Evolutionary conservation across 2,329 filamentous ascomycete species (phyloP), one percentile per base, ranked within the genome.

Genomic region (Incumbomyces delicatus): DNA sequence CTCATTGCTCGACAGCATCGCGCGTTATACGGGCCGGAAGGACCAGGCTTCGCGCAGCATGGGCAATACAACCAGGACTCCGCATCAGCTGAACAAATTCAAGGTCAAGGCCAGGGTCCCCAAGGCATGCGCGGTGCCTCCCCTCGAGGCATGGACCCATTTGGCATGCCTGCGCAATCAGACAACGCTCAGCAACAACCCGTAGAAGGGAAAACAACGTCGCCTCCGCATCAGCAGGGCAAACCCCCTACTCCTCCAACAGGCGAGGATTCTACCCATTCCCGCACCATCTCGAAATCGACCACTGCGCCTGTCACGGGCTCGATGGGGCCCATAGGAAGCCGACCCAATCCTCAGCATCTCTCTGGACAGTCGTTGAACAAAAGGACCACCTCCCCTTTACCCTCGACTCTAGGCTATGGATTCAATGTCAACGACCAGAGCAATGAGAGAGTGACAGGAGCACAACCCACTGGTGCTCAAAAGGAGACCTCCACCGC

Each of bases 1-100:
- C 76, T 96, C 66, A 94, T 96, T 67, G 86, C 89, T 58, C 89
- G 90, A 62, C 92, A 96, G 71, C 88, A 94, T 68, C 89, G 84
- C 67, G 89, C 90, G 55, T 72, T 98, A 56, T 98, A 96, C 67
- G 87, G 88, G 63, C 87, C 79, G 60, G 75, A 76, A 48, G 86
- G 62, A 55, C 72, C 76, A 32, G 68, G 76, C 43, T 83, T 87
- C 63, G 81, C 83, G 56, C 78, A 77, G 56, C 74, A 72, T 52
- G 74, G 72, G 54, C 83, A 83, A 59, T 73, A 80, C 41, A 83
- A 88, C 51, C 85, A 89, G 60, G 75, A 76, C 27, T 69, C 78
- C 31, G 80, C 83, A 51, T 68, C 79, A 27, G 80, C 80, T 49
- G 80, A 79, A 58, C 82, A 87, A 55, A 77, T 79, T 29, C 74